Evolutionary conservation across 2,329 filamentous ascomycete genomes (phyloP).

Genomic region (Thelonectria blattea): DNA sequence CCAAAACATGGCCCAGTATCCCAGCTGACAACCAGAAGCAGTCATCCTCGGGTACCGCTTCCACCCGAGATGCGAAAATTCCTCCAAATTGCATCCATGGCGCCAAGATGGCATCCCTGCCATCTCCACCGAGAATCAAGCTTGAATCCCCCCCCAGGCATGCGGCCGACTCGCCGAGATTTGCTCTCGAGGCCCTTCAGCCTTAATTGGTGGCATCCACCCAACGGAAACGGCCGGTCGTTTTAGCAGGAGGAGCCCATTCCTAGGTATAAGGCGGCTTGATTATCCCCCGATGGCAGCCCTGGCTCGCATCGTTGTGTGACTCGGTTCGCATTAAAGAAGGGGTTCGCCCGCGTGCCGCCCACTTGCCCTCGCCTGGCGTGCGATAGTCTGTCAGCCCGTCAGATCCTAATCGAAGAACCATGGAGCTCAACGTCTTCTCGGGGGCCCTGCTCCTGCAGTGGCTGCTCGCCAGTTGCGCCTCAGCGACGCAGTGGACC

Average conservation of each 20-base stretch:
- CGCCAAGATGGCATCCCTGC: background rate
- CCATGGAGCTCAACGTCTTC: slow-evolving; percentile 6
- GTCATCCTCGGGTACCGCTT: no score
- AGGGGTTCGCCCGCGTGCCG: background rate
- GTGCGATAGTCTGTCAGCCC: background rate
- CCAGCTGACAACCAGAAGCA: no score
- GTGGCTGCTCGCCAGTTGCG: slow-evolving; percentile 11
- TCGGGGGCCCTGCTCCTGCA: slow-evolving; percentile 2
- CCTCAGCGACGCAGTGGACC: slow-evolving; percentile 20
- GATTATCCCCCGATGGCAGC: slow-evolving; percentile 3
- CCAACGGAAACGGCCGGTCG: slow-evolving; percentile 2
- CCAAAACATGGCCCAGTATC: background rate
- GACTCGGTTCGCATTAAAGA: background rate
- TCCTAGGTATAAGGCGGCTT: slow-evolving; percentile 7
- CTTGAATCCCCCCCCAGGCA: background rate
- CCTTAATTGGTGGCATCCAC: slow-evolving; percentile 8
- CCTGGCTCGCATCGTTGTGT: background rate
- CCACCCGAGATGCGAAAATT: slow-evolving; percentile 11
- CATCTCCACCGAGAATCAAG: slow-evolving; percentile 7
- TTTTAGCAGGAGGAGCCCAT: background rate
- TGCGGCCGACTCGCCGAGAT: slow-evolving; percentile 4
- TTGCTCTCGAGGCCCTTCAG: slow-evolving; percentile 7
- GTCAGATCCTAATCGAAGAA: slow-evolving; percentile 1
- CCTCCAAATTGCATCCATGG: background rate
- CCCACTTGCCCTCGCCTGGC: background rate